Base-by-base conservation (phyloP, 495 filamentous ascomycete genomes). In the Mycothermus thermophilus region DNA sequence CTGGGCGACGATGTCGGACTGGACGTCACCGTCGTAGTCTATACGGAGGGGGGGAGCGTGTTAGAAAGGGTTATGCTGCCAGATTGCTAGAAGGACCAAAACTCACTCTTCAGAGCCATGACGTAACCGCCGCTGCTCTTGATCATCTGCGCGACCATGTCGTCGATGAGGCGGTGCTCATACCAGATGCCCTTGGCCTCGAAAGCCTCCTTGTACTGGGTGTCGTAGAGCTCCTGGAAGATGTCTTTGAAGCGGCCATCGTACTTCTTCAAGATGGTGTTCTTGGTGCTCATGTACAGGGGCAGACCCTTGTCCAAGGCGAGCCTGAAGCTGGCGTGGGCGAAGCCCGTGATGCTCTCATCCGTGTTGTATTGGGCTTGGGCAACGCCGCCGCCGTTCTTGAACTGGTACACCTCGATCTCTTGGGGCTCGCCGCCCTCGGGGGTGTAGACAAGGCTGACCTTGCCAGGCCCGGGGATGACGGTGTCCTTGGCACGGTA, bases 71-170 rank as follows among this genome's bases (percentile, higher is more conserved):
- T 21, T 17, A 16, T 28, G n/a, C n/a, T n/a, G n/a, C n/a, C n/a
- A n/a, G 27, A 8, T 13, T 17, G 17, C 1, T 34, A 15, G 27
- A 24, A 13, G 17, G 16, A 25, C 18, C 21, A 27, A 13, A 22
- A 65, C 78, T 53, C 54, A 86, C 82, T 97, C 76, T 97, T 97
- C 52, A 97, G 70, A 40, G 90, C 90, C 72, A 97, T 97, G 57
- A 96, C 71, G 61, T 82, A 93, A 38, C 90, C 90, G 40, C 90
- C 85, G 48, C 79, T 77, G 60, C 76, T 83, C 76, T 97, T 97
- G 70, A 97, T 83, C 90, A 97, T 97, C 73, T 97, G 88, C 31
- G 90, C 90, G 37, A 97, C 90, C 90, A 97, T 97, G 65, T 97
- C 90, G 64, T 97, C 90, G 52, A 97, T 96, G 23, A 97, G 68